Evolutionary conservation across 164 flowering plant genomes (phyloP), one percentile per base, ranked within the genome.

Genomic region (Chloranthus sessilifolius): DNA sequence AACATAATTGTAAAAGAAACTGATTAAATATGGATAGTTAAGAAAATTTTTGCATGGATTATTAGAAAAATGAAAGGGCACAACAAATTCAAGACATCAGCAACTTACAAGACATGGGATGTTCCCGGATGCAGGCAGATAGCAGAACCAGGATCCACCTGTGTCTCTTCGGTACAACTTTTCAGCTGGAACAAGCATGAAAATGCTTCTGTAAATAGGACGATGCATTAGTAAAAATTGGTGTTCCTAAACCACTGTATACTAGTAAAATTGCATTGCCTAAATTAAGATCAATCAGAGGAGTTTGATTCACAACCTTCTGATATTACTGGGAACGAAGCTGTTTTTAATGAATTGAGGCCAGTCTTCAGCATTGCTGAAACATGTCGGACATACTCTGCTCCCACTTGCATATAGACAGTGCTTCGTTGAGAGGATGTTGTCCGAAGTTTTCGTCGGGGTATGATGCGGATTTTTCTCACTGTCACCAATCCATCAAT

Each of bases 61-160:
- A n/a, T n/a, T n/a, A n/a, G n/a, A n/a, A n/a, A n/a, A n/a, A n/a
- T n/a, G n/a, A n/a, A n/a, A n/a, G n/a, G n/a, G n/a, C n/a, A n/a
- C n/a, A n/a, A n/a, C n/a, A n/a, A n/a, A n/a, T n/a, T n/a, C n/a
- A n/a, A 20, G 22, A 21, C 7, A 19, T 10, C 16, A 20, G 38
- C 7, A 19, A 50, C 95, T 82, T 76, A 89, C 95, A 86, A 86
- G 47, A 82, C 76, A 68, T 84, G 92, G 61, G 78, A 78, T 61
- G 73, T 71, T 74, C 94, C 88, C 30, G 95, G 74, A 21, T 50
- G 77, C 76, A 89, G 74, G 66, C 72, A 73, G 67, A 86, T 60
- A 22, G 80, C 70, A 52, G 86, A 77, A 55, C 61, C 60, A 9
- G 63, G 45, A 55, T 82, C 90, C 25, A 27, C 38, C 24, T 77